Conservation (phyloP, 352 stramenopile genomes). For the Globisporangium polare region DNA sequence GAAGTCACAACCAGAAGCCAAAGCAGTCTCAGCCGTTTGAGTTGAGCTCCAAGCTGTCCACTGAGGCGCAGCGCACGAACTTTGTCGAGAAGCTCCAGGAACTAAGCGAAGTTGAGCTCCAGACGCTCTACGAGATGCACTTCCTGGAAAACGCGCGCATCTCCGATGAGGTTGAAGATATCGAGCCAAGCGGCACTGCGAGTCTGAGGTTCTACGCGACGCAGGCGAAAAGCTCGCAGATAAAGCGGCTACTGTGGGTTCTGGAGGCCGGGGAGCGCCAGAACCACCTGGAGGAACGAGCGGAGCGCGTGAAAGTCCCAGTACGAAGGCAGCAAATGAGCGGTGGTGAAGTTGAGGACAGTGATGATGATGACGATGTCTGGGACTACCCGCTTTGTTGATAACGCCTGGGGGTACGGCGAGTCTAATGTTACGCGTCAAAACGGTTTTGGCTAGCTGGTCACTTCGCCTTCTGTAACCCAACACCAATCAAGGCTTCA, state of each 20-base stretch:
- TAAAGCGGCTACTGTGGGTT: slow-evolving; percentile 63
- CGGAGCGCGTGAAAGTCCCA: slow-evolving; percentile 10
- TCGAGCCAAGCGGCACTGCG: neutral
- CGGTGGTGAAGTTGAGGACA: neutral
- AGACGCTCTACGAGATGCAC: slow-evolving; percentile 31
- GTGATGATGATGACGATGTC: slow-evolving; percentile 47
- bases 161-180: neutral
- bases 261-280: slow-evolving; percentile 38
- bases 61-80: slow-evolving; percentile 44
- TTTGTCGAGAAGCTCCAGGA: slow-evolving; percentile 63
- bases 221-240: slow-evolving; percentile 40
- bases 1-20: neutral
- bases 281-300: slow-evolving; percentile 21
- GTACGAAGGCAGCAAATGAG: neutral
- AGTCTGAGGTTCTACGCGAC: slow-evolving; percentile 50
- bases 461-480: neutral
- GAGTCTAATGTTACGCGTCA: neutral
- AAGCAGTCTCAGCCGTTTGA: neutral
- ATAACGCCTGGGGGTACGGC: neutral
- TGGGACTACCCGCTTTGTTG: slow-evolving; percentile 58
- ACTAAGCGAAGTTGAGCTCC: slow-evolving; percentile 53
- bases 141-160: slow-evolving; percentile 40
- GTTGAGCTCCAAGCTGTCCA: neutral
- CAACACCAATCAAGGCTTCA: neutral
- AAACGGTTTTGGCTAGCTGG: slow-evolving; percentile 3